phyloP scores from a whole-genome alignment of 192 early-diverging fungal genomes.

The Backusella australiensis region DNA sequence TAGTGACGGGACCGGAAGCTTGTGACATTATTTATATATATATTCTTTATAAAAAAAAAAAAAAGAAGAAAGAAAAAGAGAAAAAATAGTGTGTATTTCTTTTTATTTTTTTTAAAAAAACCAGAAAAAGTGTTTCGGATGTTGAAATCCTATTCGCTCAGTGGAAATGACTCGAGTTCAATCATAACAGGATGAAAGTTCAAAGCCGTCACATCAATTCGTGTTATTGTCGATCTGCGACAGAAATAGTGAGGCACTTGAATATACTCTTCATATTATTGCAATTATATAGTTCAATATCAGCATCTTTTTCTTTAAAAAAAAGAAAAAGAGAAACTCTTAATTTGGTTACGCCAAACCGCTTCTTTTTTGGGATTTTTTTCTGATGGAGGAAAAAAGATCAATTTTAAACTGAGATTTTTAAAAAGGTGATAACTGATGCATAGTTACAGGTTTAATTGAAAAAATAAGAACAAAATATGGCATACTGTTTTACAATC shows the following conservation, averaged over 20 bases:
- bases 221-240: neutral
- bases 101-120: neutral
- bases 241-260: neutral
- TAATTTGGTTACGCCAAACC: neutral
- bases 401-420: too few species aligned
- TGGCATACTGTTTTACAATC: too few species aligned
- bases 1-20: constrained; percentile 38
- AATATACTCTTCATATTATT: neutral
- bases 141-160: neutral
- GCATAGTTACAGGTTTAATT: too few species aligned
- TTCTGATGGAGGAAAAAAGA: neutral
- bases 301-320: neutral
- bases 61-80: constrained; percentile 9
- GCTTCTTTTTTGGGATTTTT: neutral
- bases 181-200: constrained; percentile 8
- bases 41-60: neutral
- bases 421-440: too few species aligned
- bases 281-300: neutral
- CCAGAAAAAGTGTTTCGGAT: constrained; percentile 1
- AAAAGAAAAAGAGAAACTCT: neutral
- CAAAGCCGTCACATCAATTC: constrained; percentile 3
- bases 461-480: too few species aligned
- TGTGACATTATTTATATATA: constrained; percentile 32
- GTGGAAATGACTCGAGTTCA: neutral
- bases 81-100: neutral